phyloP scores from a whole-genome alignment of 2,329 filamentous ascomycete species.

The Botrytis fabae region DNA sequence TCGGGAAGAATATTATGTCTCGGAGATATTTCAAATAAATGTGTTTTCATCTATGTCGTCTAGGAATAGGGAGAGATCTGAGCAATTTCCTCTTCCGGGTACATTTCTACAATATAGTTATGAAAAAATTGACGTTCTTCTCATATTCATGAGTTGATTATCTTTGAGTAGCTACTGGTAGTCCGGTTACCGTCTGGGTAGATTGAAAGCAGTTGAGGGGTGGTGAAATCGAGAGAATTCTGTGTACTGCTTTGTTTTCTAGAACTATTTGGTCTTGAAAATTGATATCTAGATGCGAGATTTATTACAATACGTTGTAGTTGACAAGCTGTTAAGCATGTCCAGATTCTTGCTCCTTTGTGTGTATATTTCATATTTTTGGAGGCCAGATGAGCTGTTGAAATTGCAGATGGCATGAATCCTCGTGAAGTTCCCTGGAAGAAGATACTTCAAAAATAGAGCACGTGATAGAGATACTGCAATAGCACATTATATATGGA shows the following conservation, averaged over 20 bases:
- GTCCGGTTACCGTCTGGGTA: no score
- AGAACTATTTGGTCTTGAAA: background rate
- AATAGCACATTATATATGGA: background rate
- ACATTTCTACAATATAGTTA: background rate
- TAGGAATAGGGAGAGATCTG: no score
- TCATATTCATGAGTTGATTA: accelerated
- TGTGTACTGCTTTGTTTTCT: background rate
- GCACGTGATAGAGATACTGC: background rate
- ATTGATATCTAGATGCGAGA: background rate
- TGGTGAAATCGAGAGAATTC: no score
- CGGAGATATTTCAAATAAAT: background rate
- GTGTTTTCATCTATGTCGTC: background rate
- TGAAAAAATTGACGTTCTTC: no score
- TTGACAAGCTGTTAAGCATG: accelerated
- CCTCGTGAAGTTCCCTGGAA: background rate
- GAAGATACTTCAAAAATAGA: no score
- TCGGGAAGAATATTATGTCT: background rate
- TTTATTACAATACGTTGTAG: background rate
- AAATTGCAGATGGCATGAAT: background rate
- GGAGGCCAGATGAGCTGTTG: background rate
- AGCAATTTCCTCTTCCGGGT: background rate
- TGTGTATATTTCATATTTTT: background rate
- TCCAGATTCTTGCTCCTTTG: accelerated
- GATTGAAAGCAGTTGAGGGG: no score
- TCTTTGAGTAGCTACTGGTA: background rate